phyloP scores from a whole-genome alignment of 2,329 filamentous ascomycete species.

The Aureobasidium namibiae region DNA sequence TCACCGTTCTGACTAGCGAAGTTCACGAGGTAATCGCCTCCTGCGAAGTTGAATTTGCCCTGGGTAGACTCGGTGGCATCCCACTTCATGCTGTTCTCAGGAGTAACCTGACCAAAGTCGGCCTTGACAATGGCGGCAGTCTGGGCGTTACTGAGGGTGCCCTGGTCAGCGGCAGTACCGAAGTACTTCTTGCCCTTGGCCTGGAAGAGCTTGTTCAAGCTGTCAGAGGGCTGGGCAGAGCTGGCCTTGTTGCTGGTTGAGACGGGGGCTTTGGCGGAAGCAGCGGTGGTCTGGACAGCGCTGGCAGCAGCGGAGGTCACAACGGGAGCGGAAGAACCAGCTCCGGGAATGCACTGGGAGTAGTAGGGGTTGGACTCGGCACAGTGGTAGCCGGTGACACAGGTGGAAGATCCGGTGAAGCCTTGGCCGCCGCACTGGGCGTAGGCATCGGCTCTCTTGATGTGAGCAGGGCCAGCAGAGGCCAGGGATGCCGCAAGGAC shows the following conservation, averaged over 20 bases:
- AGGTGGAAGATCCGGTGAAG: slow-evolving; percentile 29
- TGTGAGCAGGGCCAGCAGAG: not conserved
- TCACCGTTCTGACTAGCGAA: slow-evolving; percentile 50
- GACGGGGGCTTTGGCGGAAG: slow-evolving; percentile 4
- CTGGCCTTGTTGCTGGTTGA: slow-evolving; percentile 1
- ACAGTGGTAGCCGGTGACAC: slow-evolving; percentile 29
- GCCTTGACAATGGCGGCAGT: slow-evolving; percentile 50
- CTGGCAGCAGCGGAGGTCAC: not conserved
- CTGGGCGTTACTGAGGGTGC: slow-evolving; percentile 40
- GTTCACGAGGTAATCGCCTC: slow-evolving; percentile 53
- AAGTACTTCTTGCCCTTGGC: slow-evolving; percentile 59
- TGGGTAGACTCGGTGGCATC: slow-evolving; percentile 44
- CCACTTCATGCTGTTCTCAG: slow-evolving; percentile 67
- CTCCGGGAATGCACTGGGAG: slow-evolving; percentile 23
- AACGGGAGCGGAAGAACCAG: not conserved
- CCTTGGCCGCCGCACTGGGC: slow-evolving; percentile 24
- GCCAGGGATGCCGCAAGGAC: slow-evolving; percentile 8
- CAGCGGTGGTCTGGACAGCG: not conserved
- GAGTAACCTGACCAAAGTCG: slow-evolving; percentile 57
- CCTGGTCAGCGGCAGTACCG: slow-evolving; percentile 50
- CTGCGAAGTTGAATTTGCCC: slow-evolving; percentile 47
- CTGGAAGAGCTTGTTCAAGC: slow-evolving; percentile 50
- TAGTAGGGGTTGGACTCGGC: slow-evolving; percentile 27
- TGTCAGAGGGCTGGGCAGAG: slow-evolving; percentile 21
- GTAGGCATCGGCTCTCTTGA: slow-evolving; percentile 4